Conservation (phyloP, 2,329 filamentous ascomycete genomes). For the Cladorrhinum sp. region DNA sequence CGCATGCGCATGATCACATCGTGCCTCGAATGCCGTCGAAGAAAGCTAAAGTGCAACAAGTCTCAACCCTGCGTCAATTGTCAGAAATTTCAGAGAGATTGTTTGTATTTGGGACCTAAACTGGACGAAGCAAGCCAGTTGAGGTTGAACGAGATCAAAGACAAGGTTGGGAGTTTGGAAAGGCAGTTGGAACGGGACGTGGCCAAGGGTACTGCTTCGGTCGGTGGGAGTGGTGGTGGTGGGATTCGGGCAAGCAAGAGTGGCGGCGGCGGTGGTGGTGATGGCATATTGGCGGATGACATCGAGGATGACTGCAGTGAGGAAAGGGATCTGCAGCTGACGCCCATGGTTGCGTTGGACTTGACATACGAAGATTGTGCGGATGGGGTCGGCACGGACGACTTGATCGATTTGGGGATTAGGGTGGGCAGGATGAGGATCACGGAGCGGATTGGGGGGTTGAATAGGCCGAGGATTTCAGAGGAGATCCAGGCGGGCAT, state of each 20-base stretch:
- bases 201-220: slow-evolving; percentile 41
- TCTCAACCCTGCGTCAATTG: slow-evolving; percentile 68
- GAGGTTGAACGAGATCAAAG: slow-evolving; percentile 72
- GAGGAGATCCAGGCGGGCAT: slow-evolving; percentile 49
- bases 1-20: slow-evolving; percentile 66
- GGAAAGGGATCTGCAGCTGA: slow-evolving; percentile 55
- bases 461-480: slow-evolving; percentile 65
- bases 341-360: slow-evolving; percentile 61
- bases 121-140: slow-evolving; percentile 68
- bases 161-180: slow-evolving; percentile 71
- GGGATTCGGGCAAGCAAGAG: neutral
- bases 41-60: slow-evolving; percentile 79
- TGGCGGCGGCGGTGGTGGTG: slow-evolving; percentile 15
- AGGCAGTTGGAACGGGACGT: slow-evolving; percentile 67
- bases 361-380: slow-evolving; percentile 64
- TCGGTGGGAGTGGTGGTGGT: slow-evolving; percentile 5
- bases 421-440: slow-evolving; percentile 69
- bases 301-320: slow-evolving; percentile 40
- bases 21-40: slow-evolving; percentile 67
- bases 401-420: slow-evolving; percentile 69
- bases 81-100: slow-evolving; percentile 51
- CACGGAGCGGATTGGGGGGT: slow-evolving; percentile 70
- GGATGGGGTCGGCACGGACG: slow-evolving; percentile 47
- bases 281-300: slow-evolving; percentile 46
- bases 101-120: slow-evolving; percentile 62